phyloP scores from a whole-genome alignment of 2,329 filamentous ascomycete species.

The Arthrobotrys iridis region DNA sequence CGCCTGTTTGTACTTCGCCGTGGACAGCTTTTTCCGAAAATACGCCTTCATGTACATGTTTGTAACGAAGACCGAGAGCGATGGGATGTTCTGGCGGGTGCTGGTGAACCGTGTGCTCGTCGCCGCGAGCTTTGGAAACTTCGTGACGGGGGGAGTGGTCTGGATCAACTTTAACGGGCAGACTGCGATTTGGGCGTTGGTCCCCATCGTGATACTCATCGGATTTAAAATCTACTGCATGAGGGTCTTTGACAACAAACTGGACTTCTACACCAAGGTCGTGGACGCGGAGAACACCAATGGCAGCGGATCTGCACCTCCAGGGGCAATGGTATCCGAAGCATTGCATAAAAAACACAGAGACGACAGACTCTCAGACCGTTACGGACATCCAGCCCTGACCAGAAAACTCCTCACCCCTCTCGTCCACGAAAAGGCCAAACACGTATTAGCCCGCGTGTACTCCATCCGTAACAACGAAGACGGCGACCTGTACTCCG shows the following conservation, averaged over 20 bases:
- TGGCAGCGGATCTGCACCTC: slow-evolving; percentile 55
- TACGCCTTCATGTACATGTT: slow-evolving; percentile 95
- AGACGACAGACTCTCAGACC: slow-evolving; percentile 75
- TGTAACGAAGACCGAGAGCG: slow-evolving; percentile 94
- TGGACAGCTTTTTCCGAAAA: slow-evolving; percentile 93
- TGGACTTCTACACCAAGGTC: slow-evolving; percentile 80
- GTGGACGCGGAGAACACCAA: slow-evolving; percentile 62
- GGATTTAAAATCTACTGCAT: slow-evolving; percentile 82
- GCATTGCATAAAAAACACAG: slow-evolving; percentile 60
- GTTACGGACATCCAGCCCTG: slow-evolving; percentile 90
- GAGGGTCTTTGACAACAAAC: slow-evolving; percentile 65
- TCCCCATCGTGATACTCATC: slow-evolving; percentile 73
- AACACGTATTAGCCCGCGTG: slow-evolving; percentile 83
- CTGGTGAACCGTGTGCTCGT: slow-evolving; percentile 94
- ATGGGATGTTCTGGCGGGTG: slow-evolving; percentile 89
- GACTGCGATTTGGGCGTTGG: slow-evolving; percentile 72
- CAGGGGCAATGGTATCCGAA: slow-evolving; percentile 60
- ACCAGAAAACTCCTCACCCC: slow-evolving; percentile 90
- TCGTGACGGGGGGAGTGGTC: slow-evolving; percentile 79
- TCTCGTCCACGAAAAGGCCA: slow-evolving; percentile 92
- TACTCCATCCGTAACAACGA: slow-evolving; percentile 83
- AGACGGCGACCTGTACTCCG: slow-evolving; percentile 60
- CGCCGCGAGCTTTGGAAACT: slow-evolving; percentile 78
- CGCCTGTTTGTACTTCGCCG: slow-evolving; percentile 84
- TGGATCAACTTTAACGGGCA: slow-evolving; percentile 72